A percentile compares a stretch with the other conserved stretches of the same genome.
These are phyloP conservation scores for Colletotrichum echinochloae DNA, from an alignment of 2,329 filamentous ascomycete genomes.

Conservation along the genomic window DNA sequence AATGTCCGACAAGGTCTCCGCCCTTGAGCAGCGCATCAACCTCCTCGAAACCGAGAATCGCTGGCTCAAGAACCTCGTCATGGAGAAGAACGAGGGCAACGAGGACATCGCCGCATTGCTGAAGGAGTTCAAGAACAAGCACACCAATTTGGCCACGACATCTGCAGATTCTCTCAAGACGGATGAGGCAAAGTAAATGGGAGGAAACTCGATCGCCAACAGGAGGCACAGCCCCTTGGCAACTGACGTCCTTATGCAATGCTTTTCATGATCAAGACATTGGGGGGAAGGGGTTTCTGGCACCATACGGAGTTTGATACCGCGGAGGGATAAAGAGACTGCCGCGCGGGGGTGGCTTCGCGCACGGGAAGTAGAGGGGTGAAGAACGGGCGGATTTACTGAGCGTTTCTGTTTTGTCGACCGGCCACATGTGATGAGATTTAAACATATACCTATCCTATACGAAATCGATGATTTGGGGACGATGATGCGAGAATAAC, in stretches of 20 bases:
- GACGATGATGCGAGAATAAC: constrained; percentile 25
- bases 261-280: constrained; percentile 25
- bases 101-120: constrained; percentile 64
- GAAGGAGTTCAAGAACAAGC: constrained; percentile 61
- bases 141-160: constrained; percentile 34
- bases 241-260: constrained; percentile 9
- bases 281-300: constrained; percentile 5
- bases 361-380: constrained; percentile 5
- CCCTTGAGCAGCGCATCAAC: constrained; percentile 78
- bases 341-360: neutral
- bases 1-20: constrained; percentile 81
- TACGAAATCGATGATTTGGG: constrained; percentile 34
- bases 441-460: constrained; percentile 32
- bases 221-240: neutral
- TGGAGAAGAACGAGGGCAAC: constrained; percentile 80
- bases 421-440: constrained; percentile 34
- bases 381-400: constrained; percentile 25
- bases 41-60: constrained; percentile 88
- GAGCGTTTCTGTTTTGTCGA: constrained; percentile 25
- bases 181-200: constrained; percentile 10
- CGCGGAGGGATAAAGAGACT: neutral
- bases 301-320: constrained; percentile 21
- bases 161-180: constrained; percentile 21
- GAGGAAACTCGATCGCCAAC: neutral
- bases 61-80: constrained; percentile 83